phyloP scores from a whole-genome alignment of 106 monocot genomes.

The Dioscorea zingiberensis region DNA sequence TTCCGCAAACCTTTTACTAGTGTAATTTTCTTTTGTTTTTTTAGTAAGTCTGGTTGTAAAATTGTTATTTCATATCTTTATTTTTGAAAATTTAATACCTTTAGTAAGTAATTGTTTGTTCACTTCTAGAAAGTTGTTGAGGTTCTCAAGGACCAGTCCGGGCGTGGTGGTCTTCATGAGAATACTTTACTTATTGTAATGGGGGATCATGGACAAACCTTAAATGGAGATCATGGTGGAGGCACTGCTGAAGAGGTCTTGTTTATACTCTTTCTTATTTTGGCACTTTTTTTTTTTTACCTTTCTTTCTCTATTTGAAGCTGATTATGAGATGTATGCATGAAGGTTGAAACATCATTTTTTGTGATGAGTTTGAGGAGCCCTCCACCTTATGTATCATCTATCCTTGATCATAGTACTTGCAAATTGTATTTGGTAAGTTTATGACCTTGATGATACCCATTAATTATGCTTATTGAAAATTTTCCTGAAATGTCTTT shows the following conservation, averaged over 20 bases:
- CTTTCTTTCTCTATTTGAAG: slow-evolving; percentile 5
- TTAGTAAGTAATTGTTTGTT: neutral
- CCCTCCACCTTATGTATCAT: slow-evolving; percentile 39
- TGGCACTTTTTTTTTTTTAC: slow-evolving; percentile 2
- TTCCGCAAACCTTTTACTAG: neutral
- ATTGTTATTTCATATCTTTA: neutral
- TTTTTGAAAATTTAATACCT: no score
- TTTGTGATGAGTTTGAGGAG: slow-evolving; percentile 79
- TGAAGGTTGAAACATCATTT: slow-evolving; percentile 88
- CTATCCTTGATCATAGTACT: slow-evolving; percentile 42
- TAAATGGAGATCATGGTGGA: slow-evolving; percentile 98
- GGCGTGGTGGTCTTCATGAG: slow-evolving; percentile 76
- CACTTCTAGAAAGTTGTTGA: slow-evolving; percentile 62
- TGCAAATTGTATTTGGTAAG: slow-evolving; percentile 56
- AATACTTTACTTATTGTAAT: slow-evolving; percentile 87
- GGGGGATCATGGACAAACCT: slow-evolving; percentile 98
- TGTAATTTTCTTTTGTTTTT: neutral
- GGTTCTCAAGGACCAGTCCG: slow-evolving; percentile 60
- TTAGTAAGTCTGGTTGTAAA: neutral
- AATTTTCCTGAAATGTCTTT: neutral
- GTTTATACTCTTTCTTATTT: neutral
- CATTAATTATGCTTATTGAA: neutral
- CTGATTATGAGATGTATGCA: neutral
- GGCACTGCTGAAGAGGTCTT: slow-evolving; percentile 91
- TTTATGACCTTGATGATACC: neutral